Percentiles rank a stretch among this genome's conserved stretches.
phyloP scores from a whole-genome alignment of 2,329 filamentous ascomycete genomes.

The Chaetomiaceae sp. region DNA sequence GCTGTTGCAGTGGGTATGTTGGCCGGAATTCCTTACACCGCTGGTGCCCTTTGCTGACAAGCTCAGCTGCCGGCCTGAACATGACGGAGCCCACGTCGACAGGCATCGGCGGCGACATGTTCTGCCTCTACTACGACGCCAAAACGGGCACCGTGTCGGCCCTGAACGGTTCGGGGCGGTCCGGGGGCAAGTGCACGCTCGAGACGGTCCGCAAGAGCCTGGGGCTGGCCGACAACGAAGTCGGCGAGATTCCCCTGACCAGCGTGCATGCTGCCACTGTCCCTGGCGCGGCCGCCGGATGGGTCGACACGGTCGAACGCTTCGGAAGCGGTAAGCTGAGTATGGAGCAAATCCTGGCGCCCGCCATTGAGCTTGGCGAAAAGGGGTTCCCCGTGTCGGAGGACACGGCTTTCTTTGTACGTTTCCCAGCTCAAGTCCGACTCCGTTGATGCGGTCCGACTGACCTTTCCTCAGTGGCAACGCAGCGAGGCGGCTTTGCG shows the following conservation, averaged over 20 bases:
- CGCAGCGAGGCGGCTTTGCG: constrained; percentile 59
- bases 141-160: constrained; percentile 76
- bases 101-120: constrained; percentile 96
- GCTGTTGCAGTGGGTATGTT: constrained; percentile 79
- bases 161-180: constrained; percentile 89
- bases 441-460: neutral
- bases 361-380: constrained; percentile 82
- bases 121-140: constrained; percentile 88
- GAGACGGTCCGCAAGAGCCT: constrained; percentile 67
- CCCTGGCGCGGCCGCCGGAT: constrained; percentile 86
- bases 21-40: neutral
- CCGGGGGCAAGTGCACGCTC: constrained; percentile 64
- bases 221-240: constrained; percentile 54
- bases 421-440: constrained; percentile 28
- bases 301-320: constrained; percentile 81
- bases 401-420: constrained; percentile 62
- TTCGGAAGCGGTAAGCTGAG: constrained; percentile 85
- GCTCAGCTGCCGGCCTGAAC: constrained; percentile 80
- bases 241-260: constrained; percentile 62
- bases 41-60: neutral
- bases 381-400: constrained; percentile 88
- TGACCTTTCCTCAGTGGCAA: constrained; percentile 59
- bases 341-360: constrained; percentile 71
- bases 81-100: constrained; percentile 90
- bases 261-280: constrained; percentile 81